phyloP scores from a whole-genome alignment of 768 basidiomycete genomes.

The Trametes sanguinea region DNA sequence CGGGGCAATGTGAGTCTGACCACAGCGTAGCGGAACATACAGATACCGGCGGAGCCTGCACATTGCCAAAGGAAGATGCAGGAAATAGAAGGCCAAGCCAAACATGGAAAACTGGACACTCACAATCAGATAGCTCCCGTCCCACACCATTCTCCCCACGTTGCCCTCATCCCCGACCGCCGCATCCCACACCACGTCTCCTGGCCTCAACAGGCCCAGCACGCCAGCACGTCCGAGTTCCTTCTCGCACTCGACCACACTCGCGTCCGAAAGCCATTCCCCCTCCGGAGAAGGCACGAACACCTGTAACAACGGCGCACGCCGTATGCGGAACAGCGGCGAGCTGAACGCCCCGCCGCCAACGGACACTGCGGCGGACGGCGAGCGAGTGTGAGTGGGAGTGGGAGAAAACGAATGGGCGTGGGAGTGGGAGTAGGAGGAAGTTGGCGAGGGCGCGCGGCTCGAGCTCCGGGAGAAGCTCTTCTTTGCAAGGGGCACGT shows the following conservation, averaged over 20 bases:
- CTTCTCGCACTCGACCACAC: conserved; percentile 79
- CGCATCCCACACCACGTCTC: conserved; percentile 86
- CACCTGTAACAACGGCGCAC: conserved; percentile 76
- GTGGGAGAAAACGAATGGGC: conserved; percentile 11
- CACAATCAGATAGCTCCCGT: conserved; percentile 86
- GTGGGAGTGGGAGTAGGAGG: conserved; percentile 47
- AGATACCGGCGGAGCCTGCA: no score
- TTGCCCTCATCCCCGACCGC: conserved; percentile 88
- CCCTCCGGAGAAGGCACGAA: conserved; percentile 88
- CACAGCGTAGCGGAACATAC: not conserved
- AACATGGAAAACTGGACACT: conserved; percentile 36
- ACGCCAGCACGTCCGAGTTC: conserved; percentile 76
- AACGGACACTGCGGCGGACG: conserved; percentile 3
- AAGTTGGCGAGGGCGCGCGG: conserved; percentile 69
- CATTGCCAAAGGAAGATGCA: not conserved
- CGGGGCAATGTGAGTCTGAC: not conserved
- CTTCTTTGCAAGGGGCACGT: conserved; percentile 11
- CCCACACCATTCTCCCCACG: conserved; percentile 82
- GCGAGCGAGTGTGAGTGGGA: not conserved
- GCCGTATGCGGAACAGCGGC: conserved; percentile 66
- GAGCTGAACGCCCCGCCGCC: conserved; percentile 51
- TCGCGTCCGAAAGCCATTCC: conserved; percentile 82
- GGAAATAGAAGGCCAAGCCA: not conserved
- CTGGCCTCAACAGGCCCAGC: conserved; percentile 60
- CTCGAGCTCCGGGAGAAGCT: conserved; percentile 49